Percentiles rank a stretch among this genome's conserved stretches.
Conservation (phyloP, 2,329 filamentous ascomycete genomes). For the Lachnellula hyalina region DNA sequence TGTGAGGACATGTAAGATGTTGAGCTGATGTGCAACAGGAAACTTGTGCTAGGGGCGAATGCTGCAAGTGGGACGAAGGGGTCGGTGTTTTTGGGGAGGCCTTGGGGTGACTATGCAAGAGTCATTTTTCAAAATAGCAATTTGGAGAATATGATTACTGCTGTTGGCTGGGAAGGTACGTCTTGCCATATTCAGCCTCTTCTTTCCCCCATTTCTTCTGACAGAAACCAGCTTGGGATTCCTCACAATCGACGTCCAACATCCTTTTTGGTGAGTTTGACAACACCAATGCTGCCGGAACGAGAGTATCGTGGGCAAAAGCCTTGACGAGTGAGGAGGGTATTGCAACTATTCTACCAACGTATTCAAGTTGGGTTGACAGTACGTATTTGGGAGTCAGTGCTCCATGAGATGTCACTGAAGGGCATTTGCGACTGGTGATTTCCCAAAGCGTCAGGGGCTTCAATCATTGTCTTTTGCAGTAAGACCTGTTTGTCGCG, state of each 20-base stretch:
- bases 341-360: conserved; percentile 35
- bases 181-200: neutral
- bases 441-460: no score
- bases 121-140: conserved; percentile 46
- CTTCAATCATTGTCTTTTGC: no score
- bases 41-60: conserved; percentile 7
- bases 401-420: neutral
- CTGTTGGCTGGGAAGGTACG: conserved; percentile 41
- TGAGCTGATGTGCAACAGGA: neutral
- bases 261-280: conserved; percentile 47
- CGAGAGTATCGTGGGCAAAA: conserved; percentile 33
- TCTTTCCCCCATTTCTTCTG: conserved; percentile 8
- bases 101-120: conserved; percentile 45
- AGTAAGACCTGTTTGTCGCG: no score
- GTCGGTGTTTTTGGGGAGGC: conserved; percentile 45
- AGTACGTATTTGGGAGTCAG: conserved; percentile 28
- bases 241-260: conserved; percentile 22
- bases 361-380: conserved; percentile 40
- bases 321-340: conserved; percentile 38
- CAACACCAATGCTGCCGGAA: conserved; percentile 45
- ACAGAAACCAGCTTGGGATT: conserved; percentile 39
- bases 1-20: neutral
- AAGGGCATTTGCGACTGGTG: no score
- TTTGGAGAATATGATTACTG: conserved; percentile 44
- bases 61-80: conserved; percentile 26